phyloP scores from a whole-genome alignment of 768 basidiomycete species.

The Gymnopilus junonius region DNA sequence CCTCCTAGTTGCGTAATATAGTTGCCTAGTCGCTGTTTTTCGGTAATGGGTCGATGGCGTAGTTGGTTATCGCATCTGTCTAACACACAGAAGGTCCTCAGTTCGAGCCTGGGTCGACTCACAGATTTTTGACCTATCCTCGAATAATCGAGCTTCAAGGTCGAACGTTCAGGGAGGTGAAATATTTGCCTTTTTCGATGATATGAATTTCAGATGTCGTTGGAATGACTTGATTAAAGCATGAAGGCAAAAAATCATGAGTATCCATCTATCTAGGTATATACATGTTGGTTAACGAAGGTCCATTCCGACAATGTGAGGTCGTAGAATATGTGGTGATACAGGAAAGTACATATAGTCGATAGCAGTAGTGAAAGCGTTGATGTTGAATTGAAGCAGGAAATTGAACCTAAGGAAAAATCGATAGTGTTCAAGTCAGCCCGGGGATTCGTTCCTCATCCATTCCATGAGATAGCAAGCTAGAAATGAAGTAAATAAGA shows the following conservation, averaged over 20 bases:
- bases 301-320: background rate
- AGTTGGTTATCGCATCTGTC: conserved; percentile 85
- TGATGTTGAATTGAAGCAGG: background rate
- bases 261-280: conserved; percentile 66
- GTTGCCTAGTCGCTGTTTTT: too few relatives aligned
- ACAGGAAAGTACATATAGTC: background rate
- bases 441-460: background rate
- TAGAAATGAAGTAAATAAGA: background rate
- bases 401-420: background rate
- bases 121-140: conserved; percentile 52
- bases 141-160: too few relatives aligned
- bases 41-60: conserved; percentile 57
- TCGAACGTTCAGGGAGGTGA: too few relatives aligned
- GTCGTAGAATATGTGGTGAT: background rate
- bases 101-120: conserved; percentile 68
- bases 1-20: too few relatives aligned
- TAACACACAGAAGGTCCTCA: conserved; percentile 80
- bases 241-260: too few relatives aligned
- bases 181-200: too few relatives aligned
- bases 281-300: background rate
- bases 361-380: background rate
- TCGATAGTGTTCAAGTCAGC: too few relatives aligned
- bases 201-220: too few relatives aligned
- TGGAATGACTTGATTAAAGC: too few relatives aligned
- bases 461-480: background rate